Conservation (phyloP, 345 rosid genomes). For the Toxicodendron radicans region DNA sequence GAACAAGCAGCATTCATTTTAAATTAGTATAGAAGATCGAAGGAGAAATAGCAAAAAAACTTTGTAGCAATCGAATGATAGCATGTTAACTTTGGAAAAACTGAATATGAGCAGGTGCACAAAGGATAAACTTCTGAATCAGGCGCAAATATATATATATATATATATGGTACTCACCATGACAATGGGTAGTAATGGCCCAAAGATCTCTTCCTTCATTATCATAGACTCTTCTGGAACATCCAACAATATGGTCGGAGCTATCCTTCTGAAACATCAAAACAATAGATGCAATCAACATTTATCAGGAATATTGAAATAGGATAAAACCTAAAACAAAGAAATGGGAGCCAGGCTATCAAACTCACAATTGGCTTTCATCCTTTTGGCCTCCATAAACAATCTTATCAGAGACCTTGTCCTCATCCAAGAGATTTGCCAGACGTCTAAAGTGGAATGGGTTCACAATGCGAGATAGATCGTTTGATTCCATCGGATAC, state of each 20-base stretch:
- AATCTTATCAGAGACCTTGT: conserved; percentile 35
- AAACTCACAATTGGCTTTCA: conserved; percentile 36
- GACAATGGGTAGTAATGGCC: conserved; percentile 54
- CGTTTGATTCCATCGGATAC: conserved; percentile 43
- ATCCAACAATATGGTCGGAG: conserved; percentile 50
- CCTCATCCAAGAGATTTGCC: conserved; percentile 42
- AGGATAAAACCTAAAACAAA: background rate
- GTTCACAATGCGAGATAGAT: conserved; percentile 43
- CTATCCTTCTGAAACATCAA: conserved; percentile 38
- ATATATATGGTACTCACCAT: conserved; percentile 35
- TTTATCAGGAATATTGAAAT: background rate
- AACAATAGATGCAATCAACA: background rate
- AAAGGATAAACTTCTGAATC: no score
- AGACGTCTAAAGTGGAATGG: conserved; percentile 40
- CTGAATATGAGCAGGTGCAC: background rate
- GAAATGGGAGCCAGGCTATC: background rate
- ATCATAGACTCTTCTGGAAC: conserved; percentile 44
- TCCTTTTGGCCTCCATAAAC: conserved; percentile 50
- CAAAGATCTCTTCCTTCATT: conserved; percentile 65
- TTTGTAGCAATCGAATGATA: background rate
- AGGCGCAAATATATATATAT: background rate
- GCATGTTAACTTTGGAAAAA: background rate
- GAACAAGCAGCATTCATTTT: background rate
- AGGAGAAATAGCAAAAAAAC: background rate
- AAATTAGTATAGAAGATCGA: background rate